These are phyloP conservation scores for Evernia prunastri DNA, from an alignment of 495 filamentous ascomycete species.

Conservation along the genomic window DNA sequence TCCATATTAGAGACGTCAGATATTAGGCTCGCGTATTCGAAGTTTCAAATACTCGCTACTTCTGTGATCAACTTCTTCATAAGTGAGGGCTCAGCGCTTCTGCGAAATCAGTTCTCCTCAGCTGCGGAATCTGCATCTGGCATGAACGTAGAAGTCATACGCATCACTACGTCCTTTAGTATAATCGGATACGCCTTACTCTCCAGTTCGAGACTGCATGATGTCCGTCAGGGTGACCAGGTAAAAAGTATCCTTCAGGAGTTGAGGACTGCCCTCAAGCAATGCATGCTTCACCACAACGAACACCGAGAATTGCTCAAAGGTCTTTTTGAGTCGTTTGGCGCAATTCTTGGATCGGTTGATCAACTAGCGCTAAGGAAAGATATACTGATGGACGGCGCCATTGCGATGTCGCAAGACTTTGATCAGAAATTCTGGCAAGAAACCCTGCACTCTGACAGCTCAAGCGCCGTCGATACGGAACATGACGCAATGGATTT, in stretches of 20 bases:
- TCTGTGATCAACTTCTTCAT: constrained; percentile 9
- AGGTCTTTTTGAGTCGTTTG: constrained; percentile 31
- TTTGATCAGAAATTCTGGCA: constrained; percentile 22
- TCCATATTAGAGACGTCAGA: neutral
- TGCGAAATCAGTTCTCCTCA: constrained; percentile 13
- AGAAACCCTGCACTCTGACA: neutral
- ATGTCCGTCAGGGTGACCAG: neutral
- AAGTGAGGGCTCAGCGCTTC: constrained; percentile 11
- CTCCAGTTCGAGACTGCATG: constrained; percentile 9
- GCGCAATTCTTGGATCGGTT: constrained; percentile 28
- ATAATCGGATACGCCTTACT: constrained; percentile 19
- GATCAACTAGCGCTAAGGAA: constrained; percentile 3
- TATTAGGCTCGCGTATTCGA: constrained; percentile 10
- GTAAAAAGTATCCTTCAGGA: constrained; percentile 23
- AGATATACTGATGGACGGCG: constrained; percentile 15
- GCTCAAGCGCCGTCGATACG: constrained; percentile 1
- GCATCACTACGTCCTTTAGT: constrained; percentile 23
- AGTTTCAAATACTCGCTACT: constrained; percentile 15
- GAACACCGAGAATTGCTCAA: constrained; percentile 29
- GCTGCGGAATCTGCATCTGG: neutral
- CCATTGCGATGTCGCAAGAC: constrained; percentile 12
- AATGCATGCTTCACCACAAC: constrained; percentile 20
- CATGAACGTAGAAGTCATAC: constrained; percentile 24
- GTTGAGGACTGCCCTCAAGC: neutral
- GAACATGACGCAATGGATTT: constrained; percentile 67